These are phyloP conservation scores for Paramyrothecium sp. DNA, from an alignment of 2,329 filamentous ascomycete genomes.

Conservation along the genomic window DNA sequence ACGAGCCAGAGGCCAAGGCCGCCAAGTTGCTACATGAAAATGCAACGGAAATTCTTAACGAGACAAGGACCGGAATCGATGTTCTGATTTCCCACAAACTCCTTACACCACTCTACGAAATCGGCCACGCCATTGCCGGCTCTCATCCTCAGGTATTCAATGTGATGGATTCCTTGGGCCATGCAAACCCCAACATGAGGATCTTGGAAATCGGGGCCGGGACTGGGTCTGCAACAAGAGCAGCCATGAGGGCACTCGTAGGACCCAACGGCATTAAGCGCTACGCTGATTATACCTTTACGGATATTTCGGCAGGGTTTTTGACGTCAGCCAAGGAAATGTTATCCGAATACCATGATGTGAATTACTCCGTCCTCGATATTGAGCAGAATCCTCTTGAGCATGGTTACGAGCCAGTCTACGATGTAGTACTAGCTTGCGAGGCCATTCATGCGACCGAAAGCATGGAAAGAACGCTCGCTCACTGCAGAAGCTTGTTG, in stretches of 20 bases:
- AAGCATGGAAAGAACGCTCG: constrained; percentile 14
- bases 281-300: constrained; percentile 33
- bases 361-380: not conserved
- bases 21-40: not conserved
- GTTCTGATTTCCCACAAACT: not conserved
- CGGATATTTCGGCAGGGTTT: constrained; percentile 36
- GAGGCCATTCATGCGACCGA: constrained; percentile 19
- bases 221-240: constrained; percentile 25
- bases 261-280: constrained; percentile 7
- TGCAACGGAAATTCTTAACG: not conserved
- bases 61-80: not conserved
- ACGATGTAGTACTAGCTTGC: constrained; percentile 29
- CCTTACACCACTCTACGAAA: not conserved
- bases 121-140: not conserved
- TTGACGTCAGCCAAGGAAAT: constrained; percentile 21
- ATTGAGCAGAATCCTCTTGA: not conserved
- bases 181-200: not conserved
- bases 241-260: not conserved
- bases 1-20: not conserved
- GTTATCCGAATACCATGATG: constrained; percentile 9
- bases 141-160: not conserved
- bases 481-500: constrained; percentile 9
- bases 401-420: not conserved
- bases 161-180: not conserved
- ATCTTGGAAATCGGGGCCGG: constrained; percentile 36